A percentile compares a stretch with the other conserved stretches of the same genome.
These are phyloP conservation scores for Buxus sempervirens DNA, from an alignment of 164 flowering plant species.

Conservation along the genomic window DNA sequence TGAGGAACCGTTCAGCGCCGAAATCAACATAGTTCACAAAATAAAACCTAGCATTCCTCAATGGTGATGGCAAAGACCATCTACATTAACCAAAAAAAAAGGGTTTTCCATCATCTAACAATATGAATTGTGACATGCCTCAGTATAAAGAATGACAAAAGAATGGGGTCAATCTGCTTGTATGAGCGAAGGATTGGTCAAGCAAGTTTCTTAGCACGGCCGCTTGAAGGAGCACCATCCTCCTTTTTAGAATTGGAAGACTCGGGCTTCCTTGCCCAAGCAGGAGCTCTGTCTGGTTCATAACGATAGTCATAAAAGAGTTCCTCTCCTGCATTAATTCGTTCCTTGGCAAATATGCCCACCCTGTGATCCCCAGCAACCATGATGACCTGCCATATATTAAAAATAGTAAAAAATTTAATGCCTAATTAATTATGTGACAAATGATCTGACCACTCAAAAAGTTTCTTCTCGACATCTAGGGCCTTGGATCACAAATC, in stretches of 20 bases:
- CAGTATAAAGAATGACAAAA: slow-evolving; percentile 42
- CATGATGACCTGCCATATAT: slow-evolving; percentile 84
- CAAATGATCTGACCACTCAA: too few species aligned
- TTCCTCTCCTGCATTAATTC: slow-evolving; percentile 88
- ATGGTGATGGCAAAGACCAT: background rate
- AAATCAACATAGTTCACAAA: background rate
- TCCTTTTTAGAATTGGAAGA: slow-evolving; percentile 69
- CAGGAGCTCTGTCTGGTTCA: slow-evolving; percentile 95
- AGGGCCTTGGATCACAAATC: too few species aligned
- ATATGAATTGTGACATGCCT: background rate
- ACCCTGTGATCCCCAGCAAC: slow-evolving; percentile 98
- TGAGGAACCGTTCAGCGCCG: too few species aligned
- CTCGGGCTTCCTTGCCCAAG: slow-evolving; percentile 98
- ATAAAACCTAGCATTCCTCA: background rate
- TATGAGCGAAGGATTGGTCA: slow-evolving; percentile 22
- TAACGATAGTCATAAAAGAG: slow-evolving; percentile 96
- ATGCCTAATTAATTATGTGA: too few species aligned
- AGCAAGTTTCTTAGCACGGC: slow-evolving; percentile 95
- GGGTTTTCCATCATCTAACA: background rate
- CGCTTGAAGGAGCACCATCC: slow-evolving; percentile 58
- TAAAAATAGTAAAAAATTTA: too few species aligned
- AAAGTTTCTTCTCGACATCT: too few species aligned
- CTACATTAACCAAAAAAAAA: background rate
- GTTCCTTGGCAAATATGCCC: slow-evolving; percentile 95
- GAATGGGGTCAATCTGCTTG: background rate